These are phyloP conservation scores for Hyparrhenia diplandra DNA, from an alignment of 176 grass and related monocot species.

Conservation along the genomic window DNA sequence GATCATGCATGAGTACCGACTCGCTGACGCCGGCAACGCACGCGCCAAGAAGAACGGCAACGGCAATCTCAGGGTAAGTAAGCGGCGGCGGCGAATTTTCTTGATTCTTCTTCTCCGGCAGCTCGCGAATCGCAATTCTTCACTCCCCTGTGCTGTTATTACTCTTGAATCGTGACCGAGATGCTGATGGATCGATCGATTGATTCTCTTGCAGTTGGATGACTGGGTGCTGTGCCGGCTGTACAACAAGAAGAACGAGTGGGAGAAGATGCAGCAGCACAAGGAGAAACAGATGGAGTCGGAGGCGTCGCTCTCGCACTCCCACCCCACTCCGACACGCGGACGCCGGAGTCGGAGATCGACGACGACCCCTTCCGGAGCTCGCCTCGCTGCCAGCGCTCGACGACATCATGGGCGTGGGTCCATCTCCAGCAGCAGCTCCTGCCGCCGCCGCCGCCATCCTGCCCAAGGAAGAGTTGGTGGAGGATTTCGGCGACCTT, in stretches of 20 bases:
- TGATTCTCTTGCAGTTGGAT: conserved; percentile 50
- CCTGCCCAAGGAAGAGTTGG: conserved; percentile 36
- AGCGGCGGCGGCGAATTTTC: background rate
- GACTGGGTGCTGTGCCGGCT: conserved; percentile 81
- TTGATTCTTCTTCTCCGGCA: background rate
- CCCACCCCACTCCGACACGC: conserved; percentile 34
- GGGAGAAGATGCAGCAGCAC: conserved; percentile 58
- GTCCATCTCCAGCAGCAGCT: background rate
- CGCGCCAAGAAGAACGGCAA: conserved; percentile 22
- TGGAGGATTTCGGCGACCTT: background rate
- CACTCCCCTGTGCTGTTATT: background rate
- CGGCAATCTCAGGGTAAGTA: conserved; percentile 55
- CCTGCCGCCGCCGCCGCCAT: background rate
- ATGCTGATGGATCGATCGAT: background rate
- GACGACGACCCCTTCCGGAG: conserved; percentile 49
- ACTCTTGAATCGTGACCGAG: no score
- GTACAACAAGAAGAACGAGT: conserved; percentile 81
- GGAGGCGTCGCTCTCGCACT: background rate
- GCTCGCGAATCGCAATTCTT: background rate
- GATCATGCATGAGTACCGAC: conserved; percentile 81
- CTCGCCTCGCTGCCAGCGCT: background rate
- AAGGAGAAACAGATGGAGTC: background rate
- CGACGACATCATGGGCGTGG: background rate
- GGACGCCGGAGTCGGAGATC: conserved; percentile 75
- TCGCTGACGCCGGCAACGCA: conserved; percentile 14